Evolutionary conservation across 2,329 filamentous ascomycete species (phyloP).

Genomic region (Tolypocladium guangdongense): DNA sequence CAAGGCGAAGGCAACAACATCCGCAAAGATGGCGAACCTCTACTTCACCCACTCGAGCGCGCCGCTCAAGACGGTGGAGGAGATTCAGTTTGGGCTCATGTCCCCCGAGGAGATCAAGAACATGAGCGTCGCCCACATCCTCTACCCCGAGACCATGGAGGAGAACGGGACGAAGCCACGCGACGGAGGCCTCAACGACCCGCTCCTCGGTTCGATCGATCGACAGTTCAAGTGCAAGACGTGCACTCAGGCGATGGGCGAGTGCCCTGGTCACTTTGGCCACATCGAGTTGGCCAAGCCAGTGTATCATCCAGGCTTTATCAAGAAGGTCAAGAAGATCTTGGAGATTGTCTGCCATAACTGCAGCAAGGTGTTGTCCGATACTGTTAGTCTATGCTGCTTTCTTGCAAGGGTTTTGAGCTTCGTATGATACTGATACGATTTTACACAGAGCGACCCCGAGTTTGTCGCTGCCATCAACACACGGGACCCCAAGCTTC

Average conservation of each 20-base stretch:
- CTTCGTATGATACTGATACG: conserved; percentile 50
- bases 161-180: conserved; percentile 86
- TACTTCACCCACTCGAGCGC: conserved; percentile 86
- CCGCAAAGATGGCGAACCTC: conserved; percentile 75
- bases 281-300: conserved; percentile 97
- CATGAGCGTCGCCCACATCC: conserved; percentile 92
- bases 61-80: conserved; percentile 93
- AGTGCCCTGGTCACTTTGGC: conserved; percentile 96
- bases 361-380: conserved; percentile 93
- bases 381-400: conserved; percentile 76
- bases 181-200: conserved; percentile 87
- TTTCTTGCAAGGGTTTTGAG: conserved; percentile 39
- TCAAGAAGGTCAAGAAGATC: conserved; percentile 99
- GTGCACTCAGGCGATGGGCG: conserved; percentile 88
- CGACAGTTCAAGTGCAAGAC: conserved; percentile 92
- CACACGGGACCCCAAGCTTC: conserved; percentile 83
- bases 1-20: conserved; percentile 3
- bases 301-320: conserved; percentile 89
- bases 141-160: conserved; percentile 99
- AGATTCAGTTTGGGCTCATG: conserved; percentile 97
- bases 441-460: conserved; percentile 59
- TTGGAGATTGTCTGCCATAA: conserved; percentile 98
- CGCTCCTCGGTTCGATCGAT: conserved; percentile 91
- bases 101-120: conserved; percentile 98
- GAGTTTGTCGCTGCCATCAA: conserved; percentile 73